phyloP scores from a whole-genome alignment of 768 basidiomycete genomes.

The Kondoa malvinella region DNA sequence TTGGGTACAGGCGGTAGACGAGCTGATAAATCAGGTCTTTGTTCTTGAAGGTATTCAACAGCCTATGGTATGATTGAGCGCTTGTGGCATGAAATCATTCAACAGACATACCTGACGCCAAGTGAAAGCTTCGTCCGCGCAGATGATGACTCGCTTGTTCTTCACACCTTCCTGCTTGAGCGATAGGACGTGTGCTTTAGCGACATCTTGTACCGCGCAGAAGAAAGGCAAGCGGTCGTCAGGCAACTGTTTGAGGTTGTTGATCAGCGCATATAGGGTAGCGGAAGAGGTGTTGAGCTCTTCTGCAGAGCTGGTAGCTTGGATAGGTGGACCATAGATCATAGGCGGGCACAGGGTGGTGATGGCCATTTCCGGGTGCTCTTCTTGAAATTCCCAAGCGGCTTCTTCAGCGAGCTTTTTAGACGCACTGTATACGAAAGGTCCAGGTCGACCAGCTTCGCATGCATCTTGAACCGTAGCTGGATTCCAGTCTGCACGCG shows the following conservation, averaged over 20 bases:
- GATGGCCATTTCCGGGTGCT: constrained; percentile 15
- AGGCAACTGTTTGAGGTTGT: constrained; percentile 6
- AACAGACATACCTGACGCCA: constrained; percentile 20
- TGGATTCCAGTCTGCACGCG: constrained; percentile 23
- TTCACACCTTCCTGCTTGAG: constrained; percentile 15
- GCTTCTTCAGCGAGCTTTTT: constrained; percentile 26
- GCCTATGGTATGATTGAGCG: constrained; percentile 10
- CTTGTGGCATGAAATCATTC: neutral
- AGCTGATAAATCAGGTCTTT: constrained; percentile 12
- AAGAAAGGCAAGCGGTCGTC: constrained; percentile 25
- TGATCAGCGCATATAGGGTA: constrained; percentile 23
- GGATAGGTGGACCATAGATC: constrained; percentile 25
- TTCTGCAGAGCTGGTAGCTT: constrained; percentile 9
- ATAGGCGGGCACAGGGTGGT: constrained; percentile 24
- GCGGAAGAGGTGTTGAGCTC: constrained; percentile 24
- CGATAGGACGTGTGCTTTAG: constrained; percentile 18
- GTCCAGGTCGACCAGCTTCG: neutral
- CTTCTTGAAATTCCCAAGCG: constrained; percentile 19
- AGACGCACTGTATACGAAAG: neutral
- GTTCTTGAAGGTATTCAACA: constrained; percentile 7
- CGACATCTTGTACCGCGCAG: constrained; percentile 20
- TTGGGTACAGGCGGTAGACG: constrained; percentile 18
- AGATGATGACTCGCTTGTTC: constrained; percentile 21
- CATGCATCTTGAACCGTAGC: constrained; percentile 18
- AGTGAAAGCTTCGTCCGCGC: constrained; percentile 22